Evolutionary conservation across 75 land plant species (phyloP).

Genomic region (Sequoiadendron giganteum): DNA sequence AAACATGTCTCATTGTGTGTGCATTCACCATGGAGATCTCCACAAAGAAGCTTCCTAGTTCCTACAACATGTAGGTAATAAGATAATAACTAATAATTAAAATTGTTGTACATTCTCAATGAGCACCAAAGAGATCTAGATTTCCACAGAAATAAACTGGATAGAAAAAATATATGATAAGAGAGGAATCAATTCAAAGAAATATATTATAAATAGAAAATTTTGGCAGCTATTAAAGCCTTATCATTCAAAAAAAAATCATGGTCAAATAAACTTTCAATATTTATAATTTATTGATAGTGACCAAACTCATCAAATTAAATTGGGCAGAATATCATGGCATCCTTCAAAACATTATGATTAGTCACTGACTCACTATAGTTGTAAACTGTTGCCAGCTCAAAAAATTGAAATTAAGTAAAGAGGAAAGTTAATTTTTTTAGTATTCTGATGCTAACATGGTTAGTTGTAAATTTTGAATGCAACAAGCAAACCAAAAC

Average conservation of each 20-base stretch:
- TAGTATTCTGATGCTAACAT: neutral
- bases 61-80: neutral
- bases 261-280: no score
- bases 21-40: neutral
- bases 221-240: neutral
- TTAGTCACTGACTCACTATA: neutral
- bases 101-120: neutral
- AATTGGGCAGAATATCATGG: neutral
- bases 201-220: neutral
- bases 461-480: neutral
- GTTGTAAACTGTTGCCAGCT: constrained; percentile 1
- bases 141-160: neutral
- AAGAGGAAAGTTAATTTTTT: neutral
- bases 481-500: neutral
- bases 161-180: neutral
- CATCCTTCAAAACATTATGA: neutral
- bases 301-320: neutral
- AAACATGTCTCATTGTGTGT: neutral
- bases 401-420: neutral
- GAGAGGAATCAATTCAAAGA: neutral
- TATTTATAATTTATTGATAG: no score
- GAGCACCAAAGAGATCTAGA: neutral
- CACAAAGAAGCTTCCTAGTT: neutral
- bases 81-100: neutral
- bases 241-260: neutral